Conservation (phyloP, 805 yeast genomes). For the Kazachstania psychrophila region DNA sequence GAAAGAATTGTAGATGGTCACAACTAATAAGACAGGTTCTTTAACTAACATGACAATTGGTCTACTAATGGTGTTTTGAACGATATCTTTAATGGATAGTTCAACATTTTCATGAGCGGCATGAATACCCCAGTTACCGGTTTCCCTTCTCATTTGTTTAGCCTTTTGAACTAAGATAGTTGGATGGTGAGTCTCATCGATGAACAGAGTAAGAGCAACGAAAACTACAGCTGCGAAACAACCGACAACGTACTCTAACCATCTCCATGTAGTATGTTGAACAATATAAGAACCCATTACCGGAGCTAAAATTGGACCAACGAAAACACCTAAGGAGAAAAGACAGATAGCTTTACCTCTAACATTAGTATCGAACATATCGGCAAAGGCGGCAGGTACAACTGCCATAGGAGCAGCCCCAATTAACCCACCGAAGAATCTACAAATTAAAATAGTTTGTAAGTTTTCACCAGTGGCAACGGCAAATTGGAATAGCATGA, state of each 20-base stretch:
- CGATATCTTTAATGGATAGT: conserved; percentile 49
- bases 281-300: conserved; percentile 63
- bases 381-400: conserved; percentile 82
- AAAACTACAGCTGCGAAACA: conserved; percentile 40
- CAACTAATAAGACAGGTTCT: conserved; percentile 64
- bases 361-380: conserved; percentile 52
- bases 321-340: conserved; percentile 64
- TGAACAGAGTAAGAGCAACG: conserved; percentile 33
- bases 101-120: conserved; percentile 66
- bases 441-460: conserved; percentile 66
- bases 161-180: conserved; percentile 57
- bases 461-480: conserved; percentile 67
- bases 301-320: conserved; percentile 81
- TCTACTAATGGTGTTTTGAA: conserved; percentile 52
- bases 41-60: conserved; percentile 58
- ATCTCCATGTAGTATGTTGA: conserved; percentile 71
- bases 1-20: conserved; percentile 67
- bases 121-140: conserved; percentile 77
- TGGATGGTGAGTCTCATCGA: conserved; percentile 67
- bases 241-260: conserved; percentile 68
- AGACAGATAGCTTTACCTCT: conserved; percentile 75
- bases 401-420: conserved; percentile 84
- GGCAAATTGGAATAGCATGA: conserved; percentile 58
- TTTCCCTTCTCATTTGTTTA: conserved; percentile 46
- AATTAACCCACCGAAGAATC: conserved; percentile 71